Base-by-base conservation (phyloP, 2,329 filamentous ascomycete genomes). In the Torrubiella hemipterigena region DNA sequence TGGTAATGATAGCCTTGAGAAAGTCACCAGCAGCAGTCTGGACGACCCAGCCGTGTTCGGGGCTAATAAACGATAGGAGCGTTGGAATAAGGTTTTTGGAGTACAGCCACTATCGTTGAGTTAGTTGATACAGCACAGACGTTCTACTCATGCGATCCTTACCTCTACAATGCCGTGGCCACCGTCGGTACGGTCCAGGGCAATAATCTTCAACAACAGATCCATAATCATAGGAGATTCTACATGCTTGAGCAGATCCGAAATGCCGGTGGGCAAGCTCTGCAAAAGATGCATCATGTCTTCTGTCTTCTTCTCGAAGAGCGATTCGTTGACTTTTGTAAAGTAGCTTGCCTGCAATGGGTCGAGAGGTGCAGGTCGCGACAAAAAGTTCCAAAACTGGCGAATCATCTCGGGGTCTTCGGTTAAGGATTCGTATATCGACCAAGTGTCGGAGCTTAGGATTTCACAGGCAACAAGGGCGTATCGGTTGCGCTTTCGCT, bases 161-260 rank as follows among this genome's bases (percentile, higher is more conserved):
- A 87, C 84, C 65, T 96, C 91, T 36, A 96, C 86, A 46, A 94
- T 85, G 32, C 89, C 91, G 50, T 87, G 81, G 5, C 87, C 89
- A 30, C 80, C 83, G 42, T 96, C 89, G 20, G 77, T 81, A 49
- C 93, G 89, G 55, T 98, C 91, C 37, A 98, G 65, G 44, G 85
- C 94, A 48, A 98, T 94, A 37, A 96, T 95, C 58, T 96, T 96
- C 40, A 98, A 67, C 31, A 98, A 61, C 14, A 98, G 65, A 53
- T 98, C 91, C 91, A 98, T 98, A 23, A 98, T 79, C 80, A 95
- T 93, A 0, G 91, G 89, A 45, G 85, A 94, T 53, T 98, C 91
- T 20, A 98, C 85, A 54, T 98, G 91, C 46, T 81, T 80, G 35
- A 98, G 68, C 61, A 98, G 81, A 41, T 86, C 77, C 10, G 82